Evolutionary conservation across 805 yeast species (phyloP).

Genomic region (Danielozyma ontarioensis): DNA sequence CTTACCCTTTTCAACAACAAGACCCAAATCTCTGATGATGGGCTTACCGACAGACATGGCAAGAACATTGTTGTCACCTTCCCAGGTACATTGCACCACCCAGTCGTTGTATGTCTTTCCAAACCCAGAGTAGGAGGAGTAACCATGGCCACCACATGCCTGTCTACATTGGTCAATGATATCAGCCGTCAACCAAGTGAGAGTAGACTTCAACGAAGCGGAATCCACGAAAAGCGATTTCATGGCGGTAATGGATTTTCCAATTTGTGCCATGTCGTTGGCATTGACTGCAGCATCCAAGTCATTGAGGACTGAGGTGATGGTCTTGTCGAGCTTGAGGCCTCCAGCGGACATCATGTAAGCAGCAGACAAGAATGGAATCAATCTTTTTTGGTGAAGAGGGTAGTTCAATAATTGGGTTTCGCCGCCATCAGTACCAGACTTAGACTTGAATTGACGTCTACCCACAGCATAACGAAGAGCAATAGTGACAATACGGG

Average conservation of each 20-base stretch:
- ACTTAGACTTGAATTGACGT: slow-evolving; percentile 13
- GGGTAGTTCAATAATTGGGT: slow-evolving; percentile 18
- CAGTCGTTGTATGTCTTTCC: slow-evolving; percentile 16
- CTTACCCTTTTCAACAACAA: slow-evolving; percentile 6
- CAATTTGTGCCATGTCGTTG: slow-evolving; percentile 9
- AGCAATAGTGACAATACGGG: slow-evolving; percentile 14
- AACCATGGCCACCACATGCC: slow-evolving; percentile 17
- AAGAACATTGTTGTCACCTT: slow-evolving; percentile 17
- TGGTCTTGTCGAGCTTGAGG: slow-evolving; percentile 10
- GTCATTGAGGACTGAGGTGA: slow-evolving; percentile 7
- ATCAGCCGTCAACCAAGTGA: slow-evolving; percentile 18
- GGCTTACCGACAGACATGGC: slow-evolving; percentile 18
- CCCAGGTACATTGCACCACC: slow-evolving; percentile 20
- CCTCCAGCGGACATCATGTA: slow-evolving; percentile 13
- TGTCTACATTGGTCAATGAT: slow-evolving; percentile 16
- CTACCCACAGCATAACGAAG: slow-evolving; percentile 16
- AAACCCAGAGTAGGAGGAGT: slow-evolving; percentile 14
- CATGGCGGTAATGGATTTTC: slow-evolving; percentile 8
- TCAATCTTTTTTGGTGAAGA: slow-evolving; percentile 14
- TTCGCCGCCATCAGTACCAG: slow-evolving; percentile 17
- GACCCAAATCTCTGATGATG: slow-evolving; percentile 7
- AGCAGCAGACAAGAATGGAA: slow-evolving; percentile 16
- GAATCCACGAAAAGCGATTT: slow-evolving; percentile 14
- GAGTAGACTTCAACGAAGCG: slow-evolving; percentile 14
- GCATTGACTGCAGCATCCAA: slow-evolving; percentile 12